A percentile compares a stretch with the other conserved stretches of the same genome.
Evolutionary conservation across 306 rosid species (phyloP).

Genomic region (Fragaria ananassa): DNA sequence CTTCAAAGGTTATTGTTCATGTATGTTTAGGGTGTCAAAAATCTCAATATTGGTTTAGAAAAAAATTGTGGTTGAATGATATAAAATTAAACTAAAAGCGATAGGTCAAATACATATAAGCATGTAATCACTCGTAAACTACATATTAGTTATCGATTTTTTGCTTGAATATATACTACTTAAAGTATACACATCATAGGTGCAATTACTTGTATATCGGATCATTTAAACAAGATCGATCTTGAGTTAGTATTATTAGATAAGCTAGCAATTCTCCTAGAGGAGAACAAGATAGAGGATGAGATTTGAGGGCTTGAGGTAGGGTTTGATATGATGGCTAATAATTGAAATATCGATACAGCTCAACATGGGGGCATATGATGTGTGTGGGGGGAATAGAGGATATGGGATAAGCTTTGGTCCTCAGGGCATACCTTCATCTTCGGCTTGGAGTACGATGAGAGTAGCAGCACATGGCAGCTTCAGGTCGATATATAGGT

Average conservation of each 20-base stretch:
- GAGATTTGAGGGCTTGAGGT: neutral
- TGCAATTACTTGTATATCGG: neutral
- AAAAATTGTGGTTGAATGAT: too few species aligned
- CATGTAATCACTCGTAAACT: too few species aligned
- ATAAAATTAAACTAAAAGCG: too few species aligned
- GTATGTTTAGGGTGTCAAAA: too few species aligned
- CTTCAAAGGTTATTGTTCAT: too few species aligned
- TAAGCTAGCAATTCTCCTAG: neutral
- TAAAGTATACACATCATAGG: neutral
- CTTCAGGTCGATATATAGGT: neutral
- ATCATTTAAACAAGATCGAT: neutral
- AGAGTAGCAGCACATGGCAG: slow-evolving; percentile 16
- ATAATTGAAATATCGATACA: slow-evolving; percentile 14
- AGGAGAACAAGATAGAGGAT: neutral
- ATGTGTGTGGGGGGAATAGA: neutral
- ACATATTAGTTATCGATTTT: too few species aligned
- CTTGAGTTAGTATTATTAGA: neutral
- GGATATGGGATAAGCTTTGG: slow-evolving; percentile 23
- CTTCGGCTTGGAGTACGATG: slow-evolving; percentile 1
- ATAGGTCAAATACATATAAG: neutral
- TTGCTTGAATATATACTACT: too few species aligned
- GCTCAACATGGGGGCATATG: slow-evolving; percentile 8
- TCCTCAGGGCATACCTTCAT: neutral
- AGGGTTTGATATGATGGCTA: neutral
- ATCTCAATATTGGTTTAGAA: too few species aligned